Evolutionary conservation across 2,329 filamentous ascomycete genomes (phyloP), one percentile per base, ranked within the genome.

Genomic region (Leptodontidium sp.): DNA sequence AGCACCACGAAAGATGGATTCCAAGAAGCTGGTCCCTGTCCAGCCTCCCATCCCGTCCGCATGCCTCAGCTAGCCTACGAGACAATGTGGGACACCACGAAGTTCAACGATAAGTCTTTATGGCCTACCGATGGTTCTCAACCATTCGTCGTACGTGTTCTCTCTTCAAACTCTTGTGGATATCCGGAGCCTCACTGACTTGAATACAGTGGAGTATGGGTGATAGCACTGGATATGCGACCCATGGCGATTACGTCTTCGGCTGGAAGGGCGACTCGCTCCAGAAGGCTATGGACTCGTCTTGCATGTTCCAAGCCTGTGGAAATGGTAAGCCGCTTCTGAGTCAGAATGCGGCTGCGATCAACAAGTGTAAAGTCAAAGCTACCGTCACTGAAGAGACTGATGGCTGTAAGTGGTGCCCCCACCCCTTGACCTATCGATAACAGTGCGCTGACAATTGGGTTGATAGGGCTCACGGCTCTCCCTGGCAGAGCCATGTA

Each of bases 201-300:
- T 26, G 21, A 15, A 26, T 9, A 47, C 8, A 55, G 47, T 68
- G 61, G 58, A 58, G 43, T 24, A 52, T 35, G n/a, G 52, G n/a
- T 26, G 40, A 58, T 21, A 67, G 64, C 15, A 86, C 84, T 0
- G 86, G 86, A 59, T 86, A 83, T 71, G 84, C 84, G 3, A 84
- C 84, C 73, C 87, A 88, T 74, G 85, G 82, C 59, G 86, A 89
- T 77, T 89, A 89, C 76, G 45, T 85, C 29, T 89, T 88, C 77
- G 87, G 88, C 7, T 70, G 87, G 87, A 82, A 89, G 63, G 76
- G 82, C 0, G 71, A 78, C 1, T 78, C 81, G 4, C 81, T 89
- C 3, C 83, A 87, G 59, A 78, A 78, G 0, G 86, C 85, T 12
- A 80, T 87, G 72, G 79, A 84, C 64, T 79, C 70, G 15, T 32